These are phyloP conservation scores for Cyberlindnera lachancei DNA, from an alignment of 805 yeast genomes.

Conservation along the genomic window DNA sequence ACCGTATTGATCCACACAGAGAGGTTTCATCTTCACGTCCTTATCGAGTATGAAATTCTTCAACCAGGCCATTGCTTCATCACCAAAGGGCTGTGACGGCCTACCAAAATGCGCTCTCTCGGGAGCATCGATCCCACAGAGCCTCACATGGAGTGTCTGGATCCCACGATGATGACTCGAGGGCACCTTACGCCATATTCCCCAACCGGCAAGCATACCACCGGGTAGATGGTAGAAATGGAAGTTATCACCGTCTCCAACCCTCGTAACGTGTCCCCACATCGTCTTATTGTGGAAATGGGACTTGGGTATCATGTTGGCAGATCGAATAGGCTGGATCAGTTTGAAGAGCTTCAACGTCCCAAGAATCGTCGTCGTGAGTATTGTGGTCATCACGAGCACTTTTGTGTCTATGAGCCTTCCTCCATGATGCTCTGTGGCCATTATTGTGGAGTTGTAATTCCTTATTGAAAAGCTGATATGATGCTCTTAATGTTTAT, in stretches of 20 bases:
- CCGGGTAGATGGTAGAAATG: slow-evolving; percentile 93
- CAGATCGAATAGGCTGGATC: slow-evolving; percentile 43
- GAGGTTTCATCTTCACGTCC: slow-evolving; percentile 67
- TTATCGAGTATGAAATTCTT: slow-evolving; percentile 56
- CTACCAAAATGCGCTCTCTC: slow-evolving; percentile 92
- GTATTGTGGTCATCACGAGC: slow-evolving; percentile 23
- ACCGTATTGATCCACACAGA: slow-evolving; percentile 80
- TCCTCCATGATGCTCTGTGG: neutral
- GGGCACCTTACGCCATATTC: slow-evolving; percentile 75
- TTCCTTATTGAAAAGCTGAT: too few relatives aligned
- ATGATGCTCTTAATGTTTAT: too few relatives aligned
- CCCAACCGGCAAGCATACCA: slow-evolving; percentile 85
- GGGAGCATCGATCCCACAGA: slow-evolving; percentile 96
- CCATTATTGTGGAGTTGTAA: too few relatives aligned
- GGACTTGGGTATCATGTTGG: slow-evolving; percentile 40
- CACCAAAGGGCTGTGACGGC: slow-evolving; percentile 82
- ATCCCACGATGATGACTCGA: slow-evolving; percentile 34
- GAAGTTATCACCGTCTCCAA: slow-evolving; percentile 95
- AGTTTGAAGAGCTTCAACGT: slow-evolving; percentile 37
- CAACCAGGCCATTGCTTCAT: slow-evolving; percentile 80
- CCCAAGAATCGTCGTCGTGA: slow-evolving; percentile 34
- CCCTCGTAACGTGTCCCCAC: slow-evolving; percentile 76
- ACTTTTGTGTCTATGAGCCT: slow-evolving; percentile 16
- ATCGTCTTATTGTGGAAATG: slow-evolving; percentile 38
- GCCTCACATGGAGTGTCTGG: slow-evolving; percentile 70